Base-by-base conservation (phyloP, 2,329 filamentous ascomycete genomes). In the Calonectria pauciramosa region DNA sequence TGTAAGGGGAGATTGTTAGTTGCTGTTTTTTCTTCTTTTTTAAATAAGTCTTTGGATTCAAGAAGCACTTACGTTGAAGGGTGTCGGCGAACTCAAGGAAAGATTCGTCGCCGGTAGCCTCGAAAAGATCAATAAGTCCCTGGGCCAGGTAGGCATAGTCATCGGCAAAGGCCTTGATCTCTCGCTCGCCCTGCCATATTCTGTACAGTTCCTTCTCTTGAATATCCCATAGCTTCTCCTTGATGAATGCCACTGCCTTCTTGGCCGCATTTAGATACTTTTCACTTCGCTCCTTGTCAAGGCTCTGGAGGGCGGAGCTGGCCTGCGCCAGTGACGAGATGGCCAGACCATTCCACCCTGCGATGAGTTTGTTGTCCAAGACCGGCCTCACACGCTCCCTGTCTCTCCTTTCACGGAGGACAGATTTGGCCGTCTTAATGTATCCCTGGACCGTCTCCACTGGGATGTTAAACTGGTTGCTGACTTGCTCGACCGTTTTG, bases 121-220 rank as follows among this genome's bases (percentile, higher is more conserved):
- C 93, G 82, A 97, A 97, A 34, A 99, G 90, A 78, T 96, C 93
- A 71, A 99, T 87, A 1, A 98, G 88, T 0, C 96, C 96, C 65
- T 93, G 91, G 65, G 96, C 94, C 51, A 99, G 84, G 84, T 96
- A 98, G 3, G 96, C 95, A 82, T 99, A 99, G 86, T 99, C 97
- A 80, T 99, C 97, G 1, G 96, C 95, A 84, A 99, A 98, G 0
- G 91, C 96, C 49, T 89, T 88, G 23, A 91, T 88, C 34, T 93
- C 92, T 11, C 91, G 87, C 77, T 91, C 89, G 75, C 93, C 91
- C 36, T 92, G 91, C 85, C 94, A 97, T 52, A 96, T 91, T 65
- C 96, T 91, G 82, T 93, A 94, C 20, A 99, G 86, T 4, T 90
- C 90, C 60, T 91, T 90, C 0, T 88, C 89, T 0, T 87, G 79